These are phyloP conservation scores for Gelatoporia subvermispora DNA, from an alignment of 768 basidiomycete species.

Conservation along the genomic window DNA sequence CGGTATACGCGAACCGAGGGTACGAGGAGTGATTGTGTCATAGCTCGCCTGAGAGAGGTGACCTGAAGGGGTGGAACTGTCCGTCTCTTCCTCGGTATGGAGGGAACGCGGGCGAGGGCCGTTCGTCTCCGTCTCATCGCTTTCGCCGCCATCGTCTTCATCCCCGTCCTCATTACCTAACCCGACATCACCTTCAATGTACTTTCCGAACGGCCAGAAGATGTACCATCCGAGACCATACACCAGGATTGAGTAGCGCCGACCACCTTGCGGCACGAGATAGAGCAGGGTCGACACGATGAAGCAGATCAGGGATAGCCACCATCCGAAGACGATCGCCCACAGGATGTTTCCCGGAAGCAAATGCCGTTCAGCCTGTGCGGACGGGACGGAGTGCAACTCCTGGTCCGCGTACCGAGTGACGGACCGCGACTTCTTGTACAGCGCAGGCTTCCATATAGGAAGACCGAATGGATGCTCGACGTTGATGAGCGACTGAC, in stretches of 20 bases:
- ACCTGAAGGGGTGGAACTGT: constrained; percentile 2
- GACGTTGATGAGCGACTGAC: constrained; percentile 98
- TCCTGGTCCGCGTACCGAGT: constrained; percentile 95
- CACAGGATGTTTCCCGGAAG: constrained; percentile 94
- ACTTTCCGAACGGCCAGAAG: constrained; percentile 98
- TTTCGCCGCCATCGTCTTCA: constrained; percentile 1
- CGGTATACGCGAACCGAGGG: neutral
- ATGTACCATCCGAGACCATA: constrained; percentile 96
- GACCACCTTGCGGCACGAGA: constrained; percentile 75
- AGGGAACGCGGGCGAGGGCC: constrained; percentile 21
- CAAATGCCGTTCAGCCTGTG: constrained; percentile 89
- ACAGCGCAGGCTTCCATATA: constrained; percentile 98
- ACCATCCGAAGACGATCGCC: constrained; percentile 89
- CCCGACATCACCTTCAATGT: constrained; percentile 78
- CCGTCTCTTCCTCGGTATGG: constrained; percentile 28
- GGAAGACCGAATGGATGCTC: constrained; percentile 98
- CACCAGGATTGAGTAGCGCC: constrained; percentile 77
- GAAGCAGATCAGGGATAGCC: constrained; percentile 75
- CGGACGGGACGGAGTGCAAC: constrained; percentile 87
- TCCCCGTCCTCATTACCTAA: constrained; percentile 31
- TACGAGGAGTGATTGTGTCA: constrained; percentile 10
- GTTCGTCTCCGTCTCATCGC: constrained; percentile 35
- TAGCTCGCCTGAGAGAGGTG: constrained; percentile 3
- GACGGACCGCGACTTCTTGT: constrained; percentile 95
- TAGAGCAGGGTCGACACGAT: constrained; percentile 62